Conservation (phyloP, 306 rosid genomes). For the Dalbergia oliveri region DNA sequence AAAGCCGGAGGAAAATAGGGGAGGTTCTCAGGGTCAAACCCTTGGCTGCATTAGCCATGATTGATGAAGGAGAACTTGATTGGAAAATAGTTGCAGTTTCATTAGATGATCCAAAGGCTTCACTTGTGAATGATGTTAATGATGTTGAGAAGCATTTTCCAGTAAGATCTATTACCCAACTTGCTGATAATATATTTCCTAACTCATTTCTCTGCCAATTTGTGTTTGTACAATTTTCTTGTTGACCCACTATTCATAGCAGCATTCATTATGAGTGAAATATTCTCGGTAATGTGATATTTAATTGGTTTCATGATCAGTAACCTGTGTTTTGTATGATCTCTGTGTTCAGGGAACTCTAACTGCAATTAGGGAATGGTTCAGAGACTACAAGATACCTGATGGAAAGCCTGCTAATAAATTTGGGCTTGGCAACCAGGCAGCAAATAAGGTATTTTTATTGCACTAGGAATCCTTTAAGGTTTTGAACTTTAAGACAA, state of each 20-base stretch:
- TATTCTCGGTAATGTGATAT: not conserved
- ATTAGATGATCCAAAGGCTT: conserved; percentile 90
- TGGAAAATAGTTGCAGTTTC: conserved; percentile 98
- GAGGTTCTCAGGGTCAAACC: conserved; percentile 90
- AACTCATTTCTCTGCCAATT: not conserved
- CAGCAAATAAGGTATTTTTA: conserved; percentile 77
- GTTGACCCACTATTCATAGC: not conserved
- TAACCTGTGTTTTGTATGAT: conserved; percentile 42
- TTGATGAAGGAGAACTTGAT: conserved; percentile 99
- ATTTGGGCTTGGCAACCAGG: conserved; percentile 92
- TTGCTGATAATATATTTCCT: conserved; percentile 22
- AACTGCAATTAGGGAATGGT: conserved; percentile 93
- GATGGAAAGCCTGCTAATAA: conserved; percentile 97
- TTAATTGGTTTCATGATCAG: not conserved
- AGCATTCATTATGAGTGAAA: not conserved
- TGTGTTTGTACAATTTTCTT: conserved; percentile 8
- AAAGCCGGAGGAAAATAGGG: conserved; percentile 73
- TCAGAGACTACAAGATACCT: conserved; percentile 96
- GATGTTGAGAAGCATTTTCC: conserved; percentile 99
- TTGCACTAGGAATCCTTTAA: not conserved
- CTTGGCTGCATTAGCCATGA: conserved; percentile 96
- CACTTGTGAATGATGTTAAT: conserved; percentile 77
- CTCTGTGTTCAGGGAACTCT: conserved; percentile 77
- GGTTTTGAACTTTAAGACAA: conserved; percentile 15
- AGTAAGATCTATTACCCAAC: conserved; percentile 55